These are phyloP conservation scores for Neurospora sp. DNA, from an alignment of 2,329 filamentous ascomycete genomes.

Conservation along the genomic window DNA sequence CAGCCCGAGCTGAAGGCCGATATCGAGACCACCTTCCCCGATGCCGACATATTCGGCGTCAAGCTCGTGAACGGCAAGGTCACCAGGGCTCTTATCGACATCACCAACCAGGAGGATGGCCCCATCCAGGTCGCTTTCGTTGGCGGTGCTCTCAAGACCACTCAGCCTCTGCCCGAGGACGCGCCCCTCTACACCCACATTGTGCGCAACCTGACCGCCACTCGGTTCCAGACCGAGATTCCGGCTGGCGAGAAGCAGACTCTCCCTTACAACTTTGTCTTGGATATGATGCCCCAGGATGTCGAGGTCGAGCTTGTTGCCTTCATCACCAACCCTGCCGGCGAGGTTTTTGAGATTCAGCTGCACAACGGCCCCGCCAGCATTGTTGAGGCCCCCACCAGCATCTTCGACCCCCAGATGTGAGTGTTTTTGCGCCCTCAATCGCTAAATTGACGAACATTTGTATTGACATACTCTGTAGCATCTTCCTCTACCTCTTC, in stretches of 20 bases:
- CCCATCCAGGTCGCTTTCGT: conserved; percentile 69
- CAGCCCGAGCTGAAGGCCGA: conserved; percentile 50
- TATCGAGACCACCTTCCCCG: conserved; percentile 52
- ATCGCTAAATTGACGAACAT: conserved; percentile 33
- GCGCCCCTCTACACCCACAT: conserved; percentile 43
- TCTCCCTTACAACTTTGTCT: conserved; percentile 74
- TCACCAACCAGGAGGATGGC: conserved; percentile 73
- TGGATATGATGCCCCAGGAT: conserved; percentile 89
- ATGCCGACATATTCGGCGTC: conserved; percentile 81
- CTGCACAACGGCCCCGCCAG: conserved; percentile 76
- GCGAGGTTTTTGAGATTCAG: conserved; percentile 63
- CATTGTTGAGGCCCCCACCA: conserved; percentile 83
- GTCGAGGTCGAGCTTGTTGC: conserved; percentile 68
- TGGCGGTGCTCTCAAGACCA: conserved; percentile 60
- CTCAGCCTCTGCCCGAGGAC: conserved; percentile 40
- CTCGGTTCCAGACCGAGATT: conserved; percentile 64
- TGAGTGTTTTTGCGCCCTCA: conserved; percentile 34
- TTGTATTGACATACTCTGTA: conserved; percentile 26
- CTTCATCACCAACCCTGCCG: conserved; percentile 58
- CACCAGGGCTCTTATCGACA: conserved; percentile 70
- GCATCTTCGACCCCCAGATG: conserved; percentile 93
- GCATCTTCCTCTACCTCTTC: conserved; percentile 96
- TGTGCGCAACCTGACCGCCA: conserved; percentile 75
- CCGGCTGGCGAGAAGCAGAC: conserved; percentile 66
- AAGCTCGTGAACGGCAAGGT: conserved; percentile 90